phyloP scores from a whole-genome alignment of 2,329 filamentous ascomycete genomes.

The Monilinia fructigena region DNA sequence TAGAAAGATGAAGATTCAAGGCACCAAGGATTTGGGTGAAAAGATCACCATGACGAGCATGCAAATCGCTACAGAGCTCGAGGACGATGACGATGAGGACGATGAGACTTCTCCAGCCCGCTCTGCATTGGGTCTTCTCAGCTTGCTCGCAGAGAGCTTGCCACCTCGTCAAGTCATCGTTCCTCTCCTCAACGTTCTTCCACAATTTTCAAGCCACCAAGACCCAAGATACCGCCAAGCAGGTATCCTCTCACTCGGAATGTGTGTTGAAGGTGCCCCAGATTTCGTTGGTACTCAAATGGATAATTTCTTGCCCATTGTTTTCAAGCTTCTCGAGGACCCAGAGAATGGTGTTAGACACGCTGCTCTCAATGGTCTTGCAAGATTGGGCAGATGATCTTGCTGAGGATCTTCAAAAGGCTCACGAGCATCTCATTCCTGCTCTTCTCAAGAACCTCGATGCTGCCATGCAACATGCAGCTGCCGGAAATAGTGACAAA shows the following conservation, averaged over 20 bases:
- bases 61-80: constrained; percentile 86
- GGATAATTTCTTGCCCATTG: constrained; percentile 76
- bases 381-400: constrained; percentile 88
- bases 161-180: constrained; percentile 94
- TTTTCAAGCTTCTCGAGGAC: constrained; percentile 81
- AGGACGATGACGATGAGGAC: constrained; percentile 67
- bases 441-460: constrained; percentile 87
- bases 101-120: constrained; percentile 82
- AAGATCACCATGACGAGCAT: constrained; percentile 84
- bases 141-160: constrained; percentile 82
- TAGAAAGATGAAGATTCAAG: constrained; percentile 93
- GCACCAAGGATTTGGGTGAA: constrained; percentile 77
- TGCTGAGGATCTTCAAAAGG: constrained; percentile 80
- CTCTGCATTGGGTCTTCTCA: constrained; percentile 81
- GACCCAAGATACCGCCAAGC: constrained; percentile 82
- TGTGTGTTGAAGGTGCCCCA: constrained; percentile 92
- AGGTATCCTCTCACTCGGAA: constrained; percentile 86
- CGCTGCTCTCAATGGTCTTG: constrained; percentile 82
- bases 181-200: constrained; percentile 82
- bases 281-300: constrained; percentile 97
- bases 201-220: constrained; percentile 71
- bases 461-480: constrained; percentile 63
- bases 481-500: constrained; percentile 52
- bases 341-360: constrained; percentile 80
- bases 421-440: constrained; percentile 82